Conservation (phyloP, 179 eudicot species). For the Patellifolia procumbens region DNA sequence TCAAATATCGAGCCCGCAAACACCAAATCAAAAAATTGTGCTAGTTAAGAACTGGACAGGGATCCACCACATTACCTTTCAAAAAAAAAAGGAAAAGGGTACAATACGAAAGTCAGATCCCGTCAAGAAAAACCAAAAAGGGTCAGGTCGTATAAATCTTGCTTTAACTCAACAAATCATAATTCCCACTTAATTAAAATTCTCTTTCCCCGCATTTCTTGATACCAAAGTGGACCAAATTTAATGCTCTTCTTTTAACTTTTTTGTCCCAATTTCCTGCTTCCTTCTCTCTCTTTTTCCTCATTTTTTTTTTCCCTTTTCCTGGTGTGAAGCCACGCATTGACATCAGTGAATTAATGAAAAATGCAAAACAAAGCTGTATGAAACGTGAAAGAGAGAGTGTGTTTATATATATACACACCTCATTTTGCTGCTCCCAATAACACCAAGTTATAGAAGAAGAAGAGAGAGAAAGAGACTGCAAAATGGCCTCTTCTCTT, state of each 20-base stretch:
- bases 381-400: constrained; percentile 8
- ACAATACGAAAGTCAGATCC: not conserved
- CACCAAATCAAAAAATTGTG: no score
- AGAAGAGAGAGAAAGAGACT: constrained; percentile 13
- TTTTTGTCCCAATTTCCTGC: constrained; percentile 21
- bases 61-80: not conserved
- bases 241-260: constrained; percentile 11
- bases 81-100: no score
- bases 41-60: no score
- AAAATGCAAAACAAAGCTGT: constrained; percentile 7
- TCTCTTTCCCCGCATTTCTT: not conserved
- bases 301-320: not conserved
- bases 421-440: constrained; percentile 17
- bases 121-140: not conserved
- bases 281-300: not conserved
- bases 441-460: not conserved
- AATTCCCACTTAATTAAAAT: not conserved
- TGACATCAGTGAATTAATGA: not conserved
- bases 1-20: no score
- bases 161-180: constrained; percentile 22
- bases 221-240: constrained; percentile 21
- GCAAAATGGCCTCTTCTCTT: no score
- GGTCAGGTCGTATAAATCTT: constrained; percentile 19
- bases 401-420: not conserved
- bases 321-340: not conserved